Evolutionary conservation across 2,329 filamentous ascomycete genomes (phyloP).

Genomic region (Fusarium tanahbumbuense): DNA sequence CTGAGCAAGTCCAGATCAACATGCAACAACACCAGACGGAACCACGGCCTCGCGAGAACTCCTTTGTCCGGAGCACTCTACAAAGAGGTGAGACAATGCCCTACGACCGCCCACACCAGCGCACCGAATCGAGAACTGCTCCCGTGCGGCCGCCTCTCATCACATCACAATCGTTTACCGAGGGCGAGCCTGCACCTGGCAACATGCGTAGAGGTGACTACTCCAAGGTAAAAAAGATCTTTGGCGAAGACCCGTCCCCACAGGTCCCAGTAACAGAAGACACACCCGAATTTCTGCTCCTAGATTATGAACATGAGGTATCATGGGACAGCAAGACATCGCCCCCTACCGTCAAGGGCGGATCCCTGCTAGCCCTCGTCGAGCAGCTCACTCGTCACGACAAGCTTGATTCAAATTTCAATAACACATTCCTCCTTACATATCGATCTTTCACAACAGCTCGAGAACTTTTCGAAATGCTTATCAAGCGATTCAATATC

Average conservation of each 20-base stretch:
- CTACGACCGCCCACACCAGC: slow-evolving; percentile 66
- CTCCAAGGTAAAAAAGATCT: slow-evolving; percentile 73
- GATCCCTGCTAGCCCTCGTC: slow-evolving; percentile 87
- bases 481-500: slow-evolving; percentile 91
- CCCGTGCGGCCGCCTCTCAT: slow-evolving; percentile 60
- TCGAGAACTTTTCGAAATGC: slow-evolving; percentile 88
- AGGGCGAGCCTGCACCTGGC: slow-evolving; percentile 65
- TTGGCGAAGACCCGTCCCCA: slow-evolving; percentile 72
- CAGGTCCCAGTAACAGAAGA: slow-evolving; percentile 73
- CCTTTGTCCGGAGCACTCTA: slow-evolving; percentile 62
- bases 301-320: slow-evolving; percentile 90
- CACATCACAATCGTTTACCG: slow-evolving; percentile 72
- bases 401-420: slow-evolving; percentile 93
- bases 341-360: slow-evolving; percentile 83
- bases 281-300: slow-evolving; percentile 82
- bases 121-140: slow-evolving; percentile 65
- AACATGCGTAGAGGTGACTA: slow-evolving; percentile 70
- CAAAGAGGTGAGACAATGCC: slow-evolving; percentile 69
- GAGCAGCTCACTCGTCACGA: slow-evolving; percentile 97
- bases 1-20: slow-evolving; percentile 78
- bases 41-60: slow-evolving; percentile 58
- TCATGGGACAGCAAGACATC: slow-evolving; percentile 87
- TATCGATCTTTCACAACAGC: slow-evolving; percentile 96
- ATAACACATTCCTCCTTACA: slow-evolving; percentile 96
- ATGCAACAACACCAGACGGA: slow-evolving; percentile 58